These are phyloP conservation scores for Lodderomyces oxycetoniae DNA, from an alignment of 1,139 yeast genomes.

Conservation along the genomic window DNA sequence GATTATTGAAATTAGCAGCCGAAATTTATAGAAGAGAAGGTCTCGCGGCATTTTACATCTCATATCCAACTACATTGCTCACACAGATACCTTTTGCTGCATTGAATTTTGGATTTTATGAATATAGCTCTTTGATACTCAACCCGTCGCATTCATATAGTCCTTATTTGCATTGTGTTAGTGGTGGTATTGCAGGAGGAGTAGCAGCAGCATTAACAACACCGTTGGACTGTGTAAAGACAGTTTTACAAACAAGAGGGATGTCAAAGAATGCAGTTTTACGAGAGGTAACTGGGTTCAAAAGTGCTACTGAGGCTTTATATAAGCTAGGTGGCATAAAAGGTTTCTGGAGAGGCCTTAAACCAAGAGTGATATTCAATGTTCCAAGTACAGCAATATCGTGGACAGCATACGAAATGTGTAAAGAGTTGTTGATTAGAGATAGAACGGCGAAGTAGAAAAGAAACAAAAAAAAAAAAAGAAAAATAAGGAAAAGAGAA, in stretches of 20 bases:
- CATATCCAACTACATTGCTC: slow-evolving; percentile 91
- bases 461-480: background rate
- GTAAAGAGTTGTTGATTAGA: slow-evolving; percentile 59
- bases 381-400: slow-evolving; percentile 97
- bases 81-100: slow-evolving; percentile 97
- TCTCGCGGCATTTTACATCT: slow-evolving; percentile 74
- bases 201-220: slow-evolving; percentile 94
- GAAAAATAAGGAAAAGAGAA: background rate
- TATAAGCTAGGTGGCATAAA: slow-evolving; percentile 58
- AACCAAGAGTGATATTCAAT: slow-evolving; percentile 88
- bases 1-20: slow-evolving; percentile 35
- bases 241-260: slow-evolving; percentile 79
- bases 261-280: slow-evolving; percentile 48
- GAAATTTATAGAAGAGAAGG: slow-evolving; percentile 73
- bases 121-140: slow-evolving; percentile 67
- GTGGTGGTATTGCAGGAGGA: slow-evolving; percentile 97
- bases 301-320: slow-evolving; percentile 67
- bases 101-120: slow-evolving; percentile 89
- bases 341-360: slow-evolving; percentile 81
- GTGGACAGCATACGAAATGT: slow-evolving; percentile 99
- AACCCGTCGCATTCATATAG: slow-evolving; percentile 79
- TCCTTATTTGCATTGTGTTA: slow-evolving; percentile 86
- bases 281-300: slow-evolving; percentile 61
- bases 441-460: slow-evolving; percentile 8
- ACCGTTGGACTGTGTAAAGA: slow-evolving; percentile 92